These are phyloP conservation scores for Daldinia loculata DNA, from an alignment of 495 filamentous ascomycete genomes.

Conservation along the genomic window DNA sequence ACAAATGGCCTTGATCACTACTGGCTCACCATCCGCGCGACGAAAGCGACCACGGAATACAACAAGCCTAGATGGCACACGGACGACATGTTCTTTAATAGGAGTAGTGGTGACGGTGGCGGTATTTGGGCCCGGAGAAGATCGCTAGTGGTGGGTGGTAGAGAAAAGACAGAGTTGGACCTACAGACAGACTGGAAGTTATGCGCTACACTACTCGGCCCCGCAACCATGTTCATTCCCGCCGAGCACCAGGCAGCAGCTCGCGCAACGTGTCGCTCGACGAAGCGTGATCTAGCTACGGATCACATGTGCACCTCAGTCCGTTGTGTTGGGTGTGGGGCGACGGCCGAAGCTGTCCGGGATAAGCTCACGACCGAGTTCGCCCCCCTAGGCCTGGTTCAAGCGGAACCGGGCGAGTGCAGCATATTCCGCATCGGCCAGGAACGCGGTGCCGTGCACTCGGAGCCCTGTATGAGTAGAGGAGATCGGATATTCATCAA, in stretches of 20 bases:
- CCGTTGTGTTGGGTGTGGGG: conserved; percentile 44
- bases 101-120: conserved; percentile 9
- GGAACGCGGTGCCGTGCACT: conserved; percentile 47
- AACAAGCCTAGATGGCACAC: conserved; percentile 49
- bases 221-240: conserved; percentile 45
- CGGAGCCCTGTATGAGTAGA: conserved; percentile 43
- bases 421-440: conserved; percentile 43
- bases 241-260: conserved; percentile 34
- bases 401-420: conserved; percentile 32
- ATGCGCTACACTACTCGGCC: conserved; percentile 47
- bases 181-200: conserved; percentile 49
- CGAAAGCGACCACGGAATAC: conserved; percentile 45
- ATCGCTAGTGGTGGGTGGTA: not conserved
- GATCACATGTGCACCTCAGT: conserved; percentile 45
- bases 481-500: conserved; percentile 49
- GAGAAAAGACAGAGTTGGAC: conserved; percentile 15
- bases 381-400: conserved; percentile 22
- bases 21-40: conserved; percentile 50
- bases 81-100: conserved; percentile 49
- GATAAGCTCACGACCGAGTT: conserved; percentile 32
- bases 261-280: conserved; percentile 22
- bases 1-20: conserved; percentile 42
- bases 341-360: conserved; percentile 42
- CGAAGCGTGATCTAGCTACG: conserved; percentile 26
- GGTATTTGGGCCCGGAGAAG: conserved; percentile 8